Base-by-base conservation (phyloP, 768 basidiomycete species). In the Amanita muscaria region DNA sequence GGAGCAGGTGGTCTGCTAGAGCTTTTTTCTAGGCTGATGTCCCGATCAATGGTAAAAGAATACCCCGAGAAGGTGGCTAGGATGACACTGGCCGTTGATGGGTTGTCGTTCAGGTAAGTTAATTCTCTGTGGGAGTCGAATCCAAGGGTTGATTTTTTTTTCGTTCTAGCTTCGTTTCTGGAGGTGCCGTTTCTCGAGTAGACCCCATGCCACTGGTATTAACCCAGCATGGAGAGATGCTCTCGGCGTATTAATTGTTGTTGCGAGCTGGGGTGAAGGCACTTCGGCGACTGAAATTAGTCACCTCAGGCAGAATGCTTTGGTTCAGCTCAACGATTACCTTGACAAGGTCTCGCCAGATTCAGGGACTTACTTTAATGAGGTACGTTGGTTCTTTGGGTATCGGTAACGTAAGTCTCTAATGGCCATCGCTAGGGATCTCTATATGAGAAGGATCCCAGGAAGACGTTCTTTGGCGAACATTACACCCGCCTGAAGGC, bases 41-140 rank as follows among this genome's bases (percentile, higher is more conserved):
- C 38, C 12, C 21, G 22, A 3, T 1, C 14, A 19, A 3, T 19
- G 19, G 16, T 5, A 23, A 6, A 29, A 29, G 27, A 29, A 12
- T 6, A 29, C 6, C 27, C 27, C 6, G 27, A 29, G 27, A 29
- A 29, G 12, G 27, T 29, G 12, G 27, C 27, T 12, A 29, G 12
- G 27, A 12, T 29, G 12, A 12, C 12, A 29, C 12, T 29, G 12
- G 27, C 7, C 12, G 12, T n/a, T n/a, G n/a, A n/a, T n/a, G n/a
- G n/a, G n/a, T n/a, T n/a, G n/a, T n/a, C n/a, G n/a, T n/a, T n/a
- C n/a, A n/a, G n/a, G n/a, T n/a, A n/a, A n/a, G n/a, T n/a, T n/a
- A n/a, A n/a, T n/a, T 29, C 6, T 12, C 27, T 61, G 50, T 51
- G 55, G 25, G 44, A 52, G 2, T 56, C 58, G 46, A 55, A 57